Evolutionary conservation across 176 grass and related monocot species (phyloP).

Genomic region (Eleusine indica): DNA sequence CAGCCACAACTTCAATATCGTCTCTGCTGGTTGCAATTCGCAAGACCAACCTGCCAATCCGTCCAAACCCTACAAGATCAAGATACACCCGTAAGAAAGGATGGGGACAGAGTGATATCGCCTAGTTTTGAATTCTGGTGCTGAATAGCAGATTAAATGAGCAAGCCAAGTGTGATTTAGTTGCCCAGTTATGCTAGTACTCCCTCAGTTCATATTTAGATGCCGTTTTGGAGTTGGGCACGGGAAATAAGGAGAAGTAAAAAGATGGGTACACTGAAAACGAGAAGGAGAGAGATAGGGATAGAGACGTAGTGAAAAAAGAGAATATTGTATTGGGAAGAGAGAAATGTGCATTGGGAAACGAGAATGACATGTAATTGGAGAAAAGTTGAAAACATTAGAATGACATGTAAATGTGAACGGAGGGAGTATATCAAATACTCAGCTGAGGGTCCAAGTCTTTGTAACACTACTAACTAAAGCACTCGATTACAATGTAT

Average conservation of each 20-base stretch:
- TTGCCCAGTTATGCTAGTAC: not conserved
- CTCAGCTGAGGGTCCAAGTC: not conserved
- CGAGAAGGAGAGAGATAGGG: too few species aligned
- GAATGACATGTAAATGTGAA: too few species aligned
- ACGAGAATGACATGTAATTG: too few species aligned
- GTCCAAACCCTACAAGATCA: slow-evolving; percentile 75
- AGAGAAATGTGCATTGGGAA: too few species aligned
- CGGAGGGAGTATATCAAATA: not conserved
- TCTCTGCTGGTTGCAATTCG: slow-evolving; percentile 88
- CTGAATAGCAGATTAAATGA: not conserved
- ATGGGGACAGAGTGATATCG: not conserved
- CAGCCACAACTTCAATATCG: slow-evolving; percentile 97
- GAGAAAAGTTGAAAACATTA: too few species aligned
- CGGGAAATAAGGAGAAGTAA: too few species aligned
- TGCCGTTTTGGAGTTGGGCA: too few species aligned
- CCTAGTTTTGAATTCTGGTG: not conserved
- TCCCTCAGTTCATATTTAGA: too few species aligned
- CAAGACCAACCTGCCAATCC: slow-evolving; percentile 93
- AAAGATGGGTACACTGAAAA: too few species aligned
- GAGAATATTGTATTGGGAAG: too few species aligned
- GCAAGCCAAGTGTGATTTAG: not conserved
- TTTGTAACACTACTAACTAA: not conserved
- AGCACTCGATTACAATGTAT: not conserved
- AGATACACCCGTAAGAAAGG: not conserved
- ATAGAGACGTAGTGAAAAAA: too few species aligned